These are phyloP conservation scores for Microsporum canis DNA, from an alignment of 2,329 filamentous ascomycete species.

Conservation along the genomic window DNA sequence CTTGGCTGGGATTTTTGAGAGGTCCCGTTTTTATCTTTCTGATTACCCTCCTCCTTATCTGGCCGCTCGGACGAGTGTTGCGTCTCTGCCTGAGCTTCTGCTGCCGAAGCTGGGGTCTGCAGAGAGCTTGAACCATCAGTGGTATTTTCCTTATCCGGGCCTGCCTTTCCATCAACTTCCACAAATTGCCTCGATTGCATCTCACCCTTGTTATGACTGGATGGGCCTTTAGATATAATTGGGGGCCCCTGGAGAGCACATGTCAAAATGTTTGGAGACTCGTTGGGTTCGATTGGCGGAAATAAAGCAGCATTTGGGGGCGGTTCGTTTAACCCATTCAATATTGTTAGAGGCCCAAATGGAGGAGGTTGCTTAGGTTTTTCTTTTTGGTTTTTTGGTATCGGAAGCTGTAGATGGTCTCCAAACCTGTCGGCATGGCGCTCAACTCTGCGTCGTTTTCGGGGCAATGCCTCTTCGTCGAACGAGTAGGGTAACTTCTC, in stretches of 20 bases:
- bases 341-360: slow-evolving; percentile 36
- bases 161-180: slow-evolving; percentile 3
- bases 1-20: slow-evolving; percentile 29
- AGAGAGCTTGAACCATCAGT: not conserved
- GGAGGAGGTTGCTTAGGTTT: slow-evolving; percentile 29
- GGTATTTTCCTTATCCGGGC: not conserved
- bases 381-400: slow-evolving; percentile 37
- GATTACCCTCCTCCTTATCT: not conserved
- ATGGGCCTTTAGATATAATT: not conserved
- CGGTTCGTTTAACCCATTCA: slow-evolving; percentile 53
- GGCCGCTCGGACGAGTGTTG: not conserved
- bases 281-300: slow-evolving; percentile 48
- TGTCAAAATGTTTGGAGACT: slow-evolving; percentile 28
- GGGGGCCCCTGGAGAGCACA: slow-evolving; percentile 11
- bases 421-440: slow-evolving; percentile 30
- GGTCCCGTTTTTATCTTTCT: not conserved
- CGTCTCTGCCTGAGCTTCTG: not conserved
- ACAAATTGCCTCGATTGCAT: slow-evolving; percentile 5
- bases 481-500: slow-evolving; percentile 36
- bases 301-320: slow-evolving; percentile 51
- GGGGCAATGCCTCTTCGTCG: slow-evolving; percentile 24
- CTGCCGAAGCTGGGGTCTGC: not conserved
- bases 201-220: slow-evolving; percentile 10
- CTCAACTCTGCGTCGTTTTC: slow-evolving; percentile 37
- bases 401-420: slow-evolving; percentile 38